Evolutionary conservation across 345 rosid species (phyloP).

Genomic region (rapeseed (Brassica napus)): Da-Ae NC_063436.1:2136501-2137000

Average conservation of each 20-base stretch:
- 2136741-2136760: neutral
- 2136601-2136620: neutral
- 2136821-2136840: no score
- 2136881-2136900: neutral
- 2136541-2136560: neutral
- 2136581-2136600: neutral
- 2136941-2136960: neutral
- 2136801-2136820: no score
- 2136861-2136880: no score
- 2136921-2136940: neutral
- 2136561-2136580: neutral
- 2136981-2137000: neutral
- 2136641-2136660: neutral
- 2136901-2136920: neutral
- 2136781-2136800: no score
- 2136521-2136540: neutral
- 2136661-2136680: neutral
- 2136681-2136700: neutral
- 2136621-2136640: neutral
- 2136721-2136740: neutral
- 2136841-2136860: no score
- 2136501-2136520: no score
- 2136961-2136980: neutral
- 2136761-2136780: neutral
- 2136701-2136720: neutral